Evolutionary conservation across 1,139 yeast species (phyloP).

Genomic region (Yamadazyma spencermartinsiae): DNA sequence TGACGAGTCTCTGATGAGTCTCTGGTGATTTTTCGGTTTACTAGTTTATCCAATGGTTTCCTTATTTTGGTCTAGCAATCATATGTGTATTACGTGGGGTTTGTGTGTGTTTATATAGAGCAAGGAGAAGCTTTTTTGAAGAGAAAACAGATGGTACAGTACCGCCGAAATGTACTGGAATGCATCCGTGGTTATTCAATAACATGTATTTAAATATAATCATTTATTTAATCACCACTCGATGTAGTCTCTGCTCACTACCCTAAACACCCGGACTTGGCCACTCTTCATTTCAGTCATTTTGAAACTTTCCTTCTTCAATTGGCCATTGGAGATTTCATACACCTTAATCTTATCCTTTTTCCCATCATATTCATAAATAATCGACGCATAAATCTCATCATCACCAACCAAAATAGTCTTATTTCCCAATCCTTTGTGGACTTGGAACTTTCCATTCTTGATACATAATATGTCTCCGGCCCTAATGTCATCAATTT

Average conservation of each 20-base stretch:
- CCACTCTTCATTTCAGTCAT: constrained; percentile 77
- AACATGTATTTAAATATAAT: no score
- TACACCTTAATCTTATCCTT: constrained; percentile 78
- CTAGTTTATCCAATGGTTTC: constrained; percentile 9
- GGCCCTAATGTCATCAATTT: constrained; percentile 64
- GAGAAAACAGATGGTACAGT: no score
- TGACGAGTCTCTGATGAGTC: no score
- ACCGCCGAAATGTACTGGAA: no score
- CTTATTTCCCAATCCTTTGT: constrained; percentile 59
- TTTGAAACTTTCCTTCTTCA: constrained; percentile 63
- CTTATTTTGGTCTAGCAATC: constrained; percentile 14
- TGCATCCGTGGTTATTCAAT: no score
- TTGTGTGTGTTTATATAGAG: neutral
- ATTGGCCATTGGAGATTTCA: constrained; percentile 59
- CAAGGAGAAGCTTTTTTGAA: no score
- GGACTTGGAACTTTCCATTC: constrained; percentile 71
- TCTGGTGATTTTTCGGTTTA: constrained; percentile 4
- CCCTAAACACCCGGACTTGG: constrained; percentile 72
- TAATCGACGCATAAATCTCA: constrained; percentile 36
- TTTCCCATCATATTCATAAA: constrained; percentile 70
- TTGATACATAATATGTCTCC: constrained; percentile 84
- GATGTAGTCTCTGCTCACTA: constrained; percentile 17
- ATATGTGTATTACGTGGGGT: neutral
- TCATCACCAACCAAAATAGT: constrained; percentile 42
- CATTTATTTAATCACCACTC: constrained; percentile 1